These are phyloP conservation scores for Priceomyces fermenticarens DNA, from an alignment of 805 yeast species.

Conservation along the genomic window DNA sequence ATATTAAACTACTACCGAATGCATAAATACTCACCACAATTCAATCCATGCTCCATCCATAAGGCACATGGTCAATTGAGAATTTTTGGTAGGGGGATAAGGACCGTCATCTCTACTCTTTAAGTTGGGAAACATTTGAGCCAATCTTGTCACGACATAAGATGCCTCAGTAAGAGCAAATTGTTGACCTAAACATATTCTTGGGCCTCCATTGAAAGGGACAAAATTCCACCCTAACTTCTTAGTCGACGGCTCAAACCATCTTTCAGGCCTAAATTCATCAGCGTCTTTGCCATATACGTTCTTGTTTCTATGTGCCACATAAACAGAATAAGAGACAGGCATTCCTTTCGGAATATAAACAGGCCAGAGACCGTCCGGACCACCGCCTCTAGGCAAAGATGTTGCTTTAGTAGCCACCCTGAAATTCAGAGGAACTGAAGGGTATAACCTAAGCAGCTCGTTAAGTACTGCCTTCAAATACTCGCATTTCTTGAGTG, in stretches of 20 bases:
- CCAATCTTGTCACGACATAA: constrained; percentile 25
- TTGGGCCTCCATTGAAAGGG: constrained; percentile 37
- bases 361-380: constrained; percentile 35
- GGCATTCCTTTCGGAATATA: constrained; percentile 42
- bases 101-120: constrained; percentile 9
- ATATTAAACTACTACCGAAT: too few species aligned
- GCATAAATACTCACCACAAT: too few species aligned
- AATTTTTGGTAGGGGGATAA: constrained; percentile 24
- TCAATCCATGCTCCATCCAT: constrained; percentile 17
- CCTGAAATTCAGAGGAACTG: constrained; percentile 51
- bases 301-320: constrained; percentile 39
- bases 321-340: constrained; percentile 38
- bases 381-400: constrained; percentile 50
- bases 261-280: constrained; percentile 31
- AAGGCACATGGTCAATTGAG: constrained; percentile 30
- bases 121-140: constrained; percentile 28
- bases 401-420: constrained; percentile 43
- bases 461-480: constrained; percentile 48
- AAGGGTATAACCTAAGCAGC: constrained; percentile 42
- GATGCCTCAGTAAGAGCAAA: constrained; percentile 37
- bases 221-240: constrained; percentile 34
- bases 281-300: constrained; percentile 30
- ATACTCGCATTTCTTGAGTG: constrained; percentile 47
- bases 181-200: constrained; percentile 38
- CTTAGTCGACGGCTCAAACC: constrained; percentile 20